phyloP scores from a whole-genome alignment of 805 yeast genomes.

The Kregervanrija pseudodelftensis region DNA sequence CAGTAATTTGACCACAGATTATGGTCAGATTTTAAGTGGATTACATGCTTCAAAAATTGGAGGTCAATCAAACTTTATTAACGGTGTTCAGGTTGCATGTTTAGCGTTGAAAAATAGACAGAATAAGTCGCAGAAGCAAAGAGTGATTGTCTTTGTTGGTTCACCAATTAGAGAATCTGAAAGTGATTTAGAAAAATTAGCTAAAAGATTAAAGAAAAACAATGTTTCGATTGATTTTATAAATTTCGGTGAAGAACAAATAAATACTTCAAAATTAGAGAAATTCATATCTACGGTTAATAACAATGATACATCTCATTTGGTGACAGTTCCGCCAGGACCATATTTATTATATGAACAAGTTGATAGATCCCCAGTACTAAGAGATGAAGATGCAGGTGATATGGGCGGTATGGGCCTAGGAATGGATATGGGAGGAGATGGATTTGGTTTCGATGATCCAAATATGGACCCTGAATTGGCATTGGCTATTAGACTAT shows the following conservation, averaged over 20 bases:
- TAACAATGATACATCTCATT: conserved; percentile 69
- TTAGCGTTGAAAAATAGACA: conserved; percentile 94
- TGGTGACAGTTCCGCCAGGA: conserved; percentile 84
- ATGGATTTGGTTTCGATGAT: conserved; percentile 63
- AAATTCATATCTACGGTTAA: conserved; percentile 69
- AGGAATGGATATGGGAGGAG: conserved; percentile 28
- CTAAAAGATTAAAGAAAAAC: conserved; percentile 90
- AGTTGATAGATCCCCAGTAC: conserved; percentile 68
- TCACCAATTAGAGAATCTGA: conserved; percentile 69
- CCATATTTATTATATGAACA: conserved; percentile 78
- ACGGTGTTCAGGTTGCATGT: conserved; percentile 89
- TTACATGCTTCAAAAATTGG: conserved; percentile 69
- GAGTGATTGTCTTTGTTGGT: conserved; percentile 86
- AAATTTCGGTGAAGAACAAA: conserved; percentile 83
- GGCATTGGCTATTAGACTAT: conserved; percentile 89
- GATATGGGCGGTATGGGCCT: conserved; percentile 23
- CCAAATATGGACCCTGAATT: conserved; percentile 94
- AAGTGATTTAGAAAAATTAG: conserved; percentile 72
- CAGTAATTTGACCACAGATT: conserved; percentile 80
- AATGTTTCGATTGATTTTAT: conserved; percentile 83
- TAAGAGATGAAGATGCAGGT: conserved; percentile 56
- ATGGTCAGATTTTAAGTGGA: conserved; percentile 79
- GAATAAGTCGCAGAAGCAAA: conserved; percentile 84
- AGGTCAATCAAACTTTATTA: conserved; percentile 61
- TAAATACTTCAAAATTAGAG: conserved; percentile 72